Evolutionary conservation across 192 early-diverging fungal genomes (phyloP), one percentile per base, ranked within the genome.

Genomic region (Paraglomus occultum): DNA sequence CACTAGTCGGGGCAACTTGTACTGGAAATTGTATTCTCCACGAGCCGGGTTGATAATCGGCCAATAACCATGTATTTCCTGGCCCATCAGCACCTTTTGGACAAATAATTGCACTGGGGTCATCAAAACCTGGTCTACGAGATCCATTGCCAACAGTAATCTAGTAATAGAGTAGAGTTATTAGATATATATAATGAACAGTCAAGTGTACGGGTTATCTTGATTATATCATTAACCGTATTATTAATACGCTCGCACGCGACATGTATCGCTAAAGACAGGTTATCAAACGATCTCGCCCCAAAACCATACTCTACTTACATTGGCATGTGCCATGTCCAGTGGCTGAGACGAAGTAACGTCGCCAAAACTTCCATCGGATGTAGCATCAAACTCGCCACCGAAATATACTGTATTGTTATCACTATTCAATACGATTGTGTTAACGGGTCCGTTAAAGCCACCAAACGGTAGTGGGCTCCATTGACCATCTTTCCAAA

Each of bases 11-110:
- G 8, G 81, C 83, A 17, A 87, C 67, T 31, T 77, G 60, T 54
- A 79, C 74, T 7, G 76, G 78, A 51, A 90, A 87, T 63, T 84
- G 73, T 44, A 80, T 82, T 44, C 86, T 77, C 83, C 84, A 88
- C 64, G 82, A 88, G 14, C 91, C 91, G 5, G 87, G 83, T n/a
- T 85, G 82, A 66, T 80, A 74, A 73, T 91, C 84, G 60, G 77
- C 80, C 74, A 92, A 71, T 31, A 92, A 77, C 89, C 89, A 91
- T 31, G 54, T 70, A 48, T 57, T 58, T 18, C 43, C 51, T 4
- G 67, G 53, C 4, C 54, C 53, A 59, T 70, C 67, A 15, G 54
- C n/a, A 2, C 47, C 52, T n/a, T 18, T 9, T 58, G 45, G 55
- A 22, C 67, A 70, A 39, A 18, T 39, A 48, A 70, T 20, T n/a